Evolutionary conservation across 331 rosid species (phyloP).

Genomic region (Erythrophleum ivorense): DNA sequence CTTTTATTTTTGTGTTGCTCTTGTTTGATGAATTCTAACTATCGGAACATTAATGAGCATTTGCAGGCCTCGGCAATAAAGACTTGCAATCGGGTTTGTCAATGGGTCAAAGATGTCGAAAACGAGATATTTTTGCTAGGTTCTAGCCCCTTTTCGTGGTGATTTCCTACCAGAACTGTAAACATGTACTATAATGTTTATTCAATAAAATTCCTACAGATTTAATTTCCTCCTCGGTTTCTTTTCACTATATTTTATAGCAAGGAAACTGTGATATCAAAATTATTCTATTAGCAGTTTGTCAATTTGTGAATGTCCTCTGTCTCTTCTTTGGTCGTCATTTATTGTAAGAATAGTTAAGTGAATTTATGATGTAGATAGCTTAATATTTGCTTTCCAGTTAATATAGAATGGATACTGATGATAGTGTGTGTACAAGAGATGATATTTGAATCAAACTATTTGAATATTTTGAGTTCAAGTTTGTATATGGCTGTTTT

Average conservation of each 20-base stretch:
- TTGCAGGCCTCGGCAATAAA: constrained; percentile 91
- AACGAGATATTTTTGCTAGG: constrained; percentile 96
- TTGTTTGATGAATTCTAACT: constrained; percentile 21
- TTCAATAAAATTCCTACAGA: constrained; percentile 27
- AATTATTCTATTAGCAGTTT: constrained; percentile 11
- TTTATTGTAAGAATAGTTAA: not conserved
- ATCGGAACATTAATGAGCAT: constrained; percentile 32
- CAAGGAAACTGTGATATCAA: not conserved
- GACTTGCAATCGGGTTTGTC: constrained; percentile 95
- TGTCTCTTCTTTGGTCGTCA: not conserved
- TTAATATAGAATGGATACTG: not conserved
- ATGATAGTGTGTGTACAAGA: not conserved
- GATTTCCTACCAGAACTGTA: constrained; percentile 50
- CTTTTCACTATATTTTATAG: not conserved
- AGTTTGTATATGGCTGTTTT: not conserved
- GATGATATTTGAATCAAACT: not conserved
- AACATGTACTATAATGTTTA: constrained; percentile 41
- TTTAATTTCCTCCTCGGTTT: not conserved
- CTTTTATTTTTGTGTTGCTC: not conserved
- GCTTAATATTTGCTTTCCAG: not conserved
- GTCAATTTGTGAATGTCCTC: constrained; percentile 5
- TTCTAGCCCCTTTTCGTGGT: constrained; percentile 99
- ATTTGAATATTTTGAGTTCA: not conserved
- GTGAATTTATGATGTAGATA: not conserved
- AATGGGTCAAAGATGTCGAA: constrained; percentile 97